A percentile compares a stretch with the other conserved stretches of the same genome.
These are phyloP conservation scores for Fusarium sp. DNA, from an alignment of 2,329 filamentous ascomycete genomes.

Conservation along the genomic window DNA sequence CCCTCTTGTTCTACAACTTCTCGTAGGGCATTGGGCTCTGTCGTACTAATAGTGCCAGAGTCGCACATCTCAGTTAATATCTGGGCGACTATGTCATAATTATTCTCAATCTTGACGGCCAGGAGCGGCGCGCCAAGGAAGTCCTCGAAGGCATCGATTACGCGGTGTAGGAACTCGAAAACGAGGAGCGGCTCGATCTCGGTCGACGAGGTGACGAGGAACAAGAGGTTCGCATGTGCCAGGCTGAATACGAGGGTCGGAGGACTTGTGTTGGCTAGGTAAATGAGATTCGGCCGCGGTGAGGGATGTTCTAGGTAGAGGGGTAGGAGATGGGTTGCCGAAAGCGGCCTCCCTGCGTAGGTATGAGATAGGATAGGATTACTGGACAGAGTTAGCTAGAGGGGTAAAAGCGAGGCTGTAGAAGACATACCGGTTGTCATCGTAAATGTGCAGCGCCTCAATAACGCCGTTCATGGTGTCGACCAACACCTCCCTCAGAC, in stretches of 20 bases:
- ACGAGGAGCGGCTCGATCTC: conserved; percentile 91
- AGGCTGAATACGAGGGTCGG: conserved; percentile 91
- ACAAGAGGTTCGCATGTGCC: conserved; percentile 86
- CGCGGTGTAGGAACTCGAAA: conserved; percentile 93
- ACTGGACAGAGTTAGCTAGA: conserved; percentile 60
- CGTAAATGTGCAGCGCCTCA: conserved; percentile 96
- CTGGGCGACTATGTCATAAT: conserved; percentile 95
- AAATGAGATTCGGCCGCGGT: conserved; percentile 87
- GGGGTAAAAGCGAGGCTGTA: not conserved
- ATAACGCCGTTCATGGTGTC: conserved; percentile 84
- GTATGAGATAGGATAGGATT: conserved; percentile 88
- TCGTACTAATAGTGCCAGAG: conserved; percentile 87
- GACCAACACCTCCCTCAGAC: conserved; percentile 44
- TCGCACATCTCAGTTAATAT: conserved; percentile 97
- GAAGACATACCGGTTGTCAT: conserved; percentile 83
- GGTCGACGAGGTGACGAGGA: conserved; percentile 84
- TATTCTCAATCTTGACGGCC: conserved; percentile 86
- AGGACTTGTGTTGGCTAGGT: conserved; percentile 84
- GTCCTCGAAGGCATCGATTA: conserved; percentile 93
- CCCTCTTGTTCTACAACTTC: conserved; percentile 94
- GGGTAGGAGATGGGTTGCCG: conserved; percentile 81
- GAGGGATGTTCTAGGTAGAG: conserved; percentile 86
- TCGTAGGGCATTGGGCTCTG: conserved; percentile 90
- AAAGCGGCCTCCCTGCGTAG: conserved; percentile 85
- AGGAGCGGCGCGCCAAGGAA: conserved; percentile 91